Evolutionary conservation across 331 rosid species (phyloP), one percentile per base, ranked within the genome.

Genomic region (Acacia pycnantha): DNA sequence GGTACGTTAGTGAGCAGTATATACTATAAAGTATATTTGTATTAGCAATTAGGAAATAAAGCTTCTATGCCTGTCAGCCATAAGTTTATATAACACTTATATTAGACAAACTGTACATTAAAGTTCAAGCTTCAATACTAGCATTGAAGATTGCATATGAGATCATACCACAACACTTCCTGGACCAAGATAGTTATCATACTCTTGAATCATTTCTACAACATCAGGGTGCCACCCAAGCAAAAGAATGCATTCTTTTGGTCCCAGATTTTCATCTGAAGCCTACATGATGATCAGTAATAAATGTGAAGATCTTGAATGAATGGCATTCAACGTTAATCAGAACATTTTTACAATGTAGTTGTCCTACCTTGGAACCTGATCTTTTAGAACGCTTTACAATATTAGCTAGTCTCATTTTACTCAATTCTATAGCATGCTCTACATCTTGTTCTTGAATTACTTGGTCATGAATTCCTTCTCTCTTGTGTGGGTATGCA

Each of bases 171-270:
- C 72, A 59, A 87, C 87, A 72, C 99, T 96, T 78, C 97, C 99
- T 59, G 98, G 97, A 84, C 99, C 99, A 82, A 96, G 98, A 88
- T 96, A 96, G 73, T 89, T 96, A 83, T 96, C 97, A 77, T 96
- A 96, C 88, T 96, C 99, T 90, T 88, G 89, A 76, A 96, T 91
- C 98, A 96, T 96, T 70, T 92, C 95, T 58, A 89, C 85, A 75
- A 83, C 86, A 67, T 92, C 97, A 8, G 93, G 87, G 61, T 97
- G 93, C 99, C 99, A 96, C 58, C 99, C 99, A 50, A 96, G 95
- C 86, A 96, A 74, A 82, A 96, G 98, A 85, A 94, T 87, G 80
- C 77, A 90, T 74, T 96, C 99, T 87, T 79, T 93, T 11, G 98
- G 99, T 81, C 98, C 99, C 43, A 86, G 44, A 73, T 73, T 91